Evolutionary conservation across 441 rosid genomes (phyloP).

Genomic region (Daphne laureola): DNA sequence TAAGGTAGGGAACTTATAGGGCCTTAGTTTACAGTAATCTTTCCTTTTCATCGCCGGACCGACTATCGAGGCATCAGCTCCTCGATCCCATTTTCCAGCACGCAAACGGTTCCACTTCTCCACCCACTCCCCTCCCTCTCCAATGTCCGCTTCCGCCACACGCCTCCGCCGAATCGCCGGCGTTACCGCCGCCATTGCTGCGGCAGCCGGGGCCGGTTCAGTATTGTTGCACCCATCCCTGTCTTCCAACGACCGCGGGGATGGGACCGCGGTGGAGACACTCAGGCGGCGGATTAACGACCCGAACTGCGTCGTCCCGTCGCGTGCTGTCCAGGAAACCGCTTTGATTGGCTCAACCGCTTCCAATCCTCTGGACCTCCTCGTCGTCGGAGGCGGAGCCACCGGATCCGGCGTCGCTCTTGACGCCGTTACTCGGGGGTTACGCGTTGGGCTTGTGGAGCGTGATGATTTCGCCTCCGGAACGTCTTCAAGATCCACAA

Average conservation of each 20-base stretch:
- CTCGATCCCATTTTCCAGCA: slow-evolving; percentile 1
- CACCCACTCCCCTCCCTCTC: not conserved
- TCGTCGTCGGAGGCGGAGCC: slow-evolving; percentile 93
- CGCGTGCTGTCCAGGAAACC: slow-evolving; percentile 62
- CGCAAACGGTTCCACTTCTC: slow-evolving; percentile 5
- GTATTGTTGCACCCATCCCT: slow-evolving; percentile 32
- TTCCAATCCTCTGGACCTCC: slow-evolving; percentile 68
- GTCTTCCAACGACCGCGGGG: slow-evolving; percentile 48
- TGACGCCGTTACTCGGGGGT: slow-evolving; percentile 81
- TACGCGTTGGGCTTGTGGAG: slow-evolving; percentile 86
- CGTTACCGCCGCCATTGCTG: slow-evolving; percentile 38
- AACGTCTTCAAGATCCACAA: slow-evolving; percentile 93
- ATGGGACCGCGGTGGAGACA: slow-evolving; percentile 34
- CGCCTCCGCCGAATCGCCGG: slow-evolving; percentile 56
- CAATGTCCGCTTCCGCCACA: slow-evolving; percentile 44
- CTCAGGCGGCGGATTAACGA: slow-evolving; percentile 44
- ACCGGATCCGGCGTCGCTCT: slow-evolving; percentile 93
- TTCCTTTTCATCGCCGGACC: slow-evolving; percentile 3
- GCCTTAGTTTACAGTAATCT: not conserved
- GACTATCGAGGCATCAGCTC: slow-evolving; percentile 23
- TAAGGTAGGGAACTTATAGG: too few relatives aligned
- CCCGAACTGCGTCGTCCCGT: slow-evolving; percentile 47
- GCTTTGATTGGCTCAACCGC: slow-evolving; percentile 44
- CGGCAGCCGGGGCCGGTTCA: slow-evolving; percentile 38
- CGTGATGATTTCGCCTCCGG: slow-evolving; percentile 94